phyloP scores from a whole-genome alignment of 768 basidiomycete species.

The Tulasnella sp. region DNA sequence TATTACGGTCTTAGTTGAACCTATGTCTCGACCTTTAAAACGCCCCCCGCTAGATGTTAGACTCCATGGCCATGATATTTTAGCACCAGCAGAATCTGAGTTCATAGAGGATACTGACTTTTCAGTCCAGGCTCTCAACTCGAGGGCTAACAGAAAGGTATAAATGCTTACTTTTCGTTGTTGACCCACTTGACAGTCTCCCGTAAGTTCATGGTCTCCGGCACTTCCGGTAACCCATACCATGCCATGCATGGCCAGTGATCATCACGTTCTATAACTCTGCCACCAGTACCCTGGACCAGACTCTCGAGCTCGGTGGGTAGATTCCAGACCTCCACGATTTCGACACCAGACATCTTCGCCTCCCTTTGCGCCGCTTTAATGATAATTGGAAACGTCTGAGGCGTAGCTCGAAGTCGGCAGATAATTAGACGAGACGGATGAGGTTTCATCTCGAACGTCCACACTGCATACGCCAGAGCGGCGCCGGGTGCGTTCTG shows the following conservation, averaged over 20 bases:
- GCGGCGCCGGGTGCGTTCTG: not conserved
- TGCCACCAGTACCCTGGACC: constrained; percentile 23
- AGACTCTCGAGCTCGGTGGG: constrained; percentile 24
- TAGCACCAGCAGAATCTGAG: constrained; percentile 35
- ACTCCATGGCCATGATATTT: too few species aligned
- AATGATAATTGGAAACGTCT: constrained; percentile 29
- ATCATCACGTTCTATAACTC: constrained; percentile 26
- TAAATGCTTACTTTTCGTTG: constrained; percentile 41
- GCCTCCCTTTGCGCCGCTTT: constrained; percentile 28
- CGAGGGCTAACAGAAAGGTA: too few species aligned
- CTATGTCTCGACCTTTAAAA: too few species aligned
- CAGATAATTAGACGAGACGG: constrained; percentile 34
- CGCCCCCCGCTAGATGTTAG: too few species aligned
- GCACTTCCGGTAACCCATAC: constrained; percentile 32
- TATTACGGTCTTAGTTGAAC: too few species aligned
- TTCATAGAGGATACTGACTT: not conserved
- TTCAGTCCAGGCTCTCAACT: not conserved
- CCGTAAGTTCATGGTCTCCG: not conserved
- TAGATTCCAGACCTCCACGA: constrained; percentile 40
- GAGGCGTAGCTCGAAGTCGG: constrained; percentile 26
- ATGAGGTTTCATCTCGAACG: constrained; percentile 28
- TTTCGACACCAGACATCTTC: constrained; percentile 25
- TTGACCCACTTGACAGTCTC: constrained; percentile 33
- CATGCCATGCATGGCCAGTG: constrained; percentile 38
- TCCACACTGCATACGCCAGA: constrained; percentile 34